Conservation (phyloP, 192 early-diverging fungal species). For the Linnemannia elongata region DNA sequence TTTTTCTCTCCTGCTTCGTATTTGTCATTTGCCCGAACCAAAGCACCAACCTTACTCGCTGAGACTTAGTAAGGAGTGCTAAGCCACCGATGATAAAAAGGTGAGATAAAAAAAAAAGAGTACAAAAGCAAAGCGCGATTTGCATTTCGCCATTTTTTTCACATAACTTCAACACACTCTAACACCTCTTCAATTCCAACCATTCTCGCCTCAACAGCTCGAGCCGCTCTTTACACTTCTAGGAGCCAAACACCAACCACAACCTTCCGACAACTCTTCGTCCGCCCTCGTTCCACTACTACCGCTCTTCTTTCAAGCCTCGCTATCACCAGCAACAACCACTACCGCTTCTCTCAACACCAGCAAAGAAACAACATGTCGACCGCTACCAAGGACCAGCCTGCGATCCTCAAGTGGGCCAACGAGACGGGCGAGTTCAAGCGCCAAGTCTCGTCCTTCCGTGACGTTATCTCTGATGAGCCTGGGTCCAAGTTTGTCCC, state of each 20-base stretch:
- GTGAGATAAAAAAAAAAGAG: neutral
- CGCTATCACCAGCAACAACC: conserved; percentile 6
- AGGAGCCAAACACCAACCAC: neutral
- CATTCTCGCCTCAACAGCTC: conserved; percentile 23
- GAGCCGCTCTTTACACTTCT: conserved; percentile 3
- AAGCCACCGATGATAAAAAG: neutral
- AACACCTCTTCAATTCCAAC: neutral
- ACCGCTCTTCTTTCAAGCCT: conserved; percentile 3
- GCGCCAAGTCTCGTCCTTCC: conserved; percentile 80
- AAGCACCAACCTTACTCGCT: too few species aligned
- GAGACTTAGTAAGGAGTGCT: neutral
- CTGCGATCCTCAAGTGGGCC: conserved; percentile 73
- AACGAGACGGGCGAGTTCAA: conserved; percentile 83
- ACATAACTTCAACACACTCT: neutral
- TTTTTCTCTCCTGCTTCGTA: neutral
- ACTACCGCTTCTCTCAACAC: neutral
- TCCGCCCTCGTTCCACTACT: neutral
- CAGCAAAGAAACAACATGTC: conserved; percentile 29
- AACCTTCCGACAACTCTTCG: neutral
- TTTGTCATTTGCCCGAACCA: neutral
- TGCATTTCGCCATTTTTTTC: conserved; percentile 6
- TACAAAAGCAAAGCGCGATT: neutral
- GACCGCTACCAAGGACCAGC: conserved; percentile 19
- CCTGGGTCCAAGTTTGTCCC: conserved; percentile 77
- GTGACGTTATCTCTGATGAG: conserved; percentile 66